A percentile compares a stretch with the other conserved stretches of the same genome.
phyloP scores from a whole-genome alignment of 768 basidiomycete species.

The Podaxis rugospora region DNA sequence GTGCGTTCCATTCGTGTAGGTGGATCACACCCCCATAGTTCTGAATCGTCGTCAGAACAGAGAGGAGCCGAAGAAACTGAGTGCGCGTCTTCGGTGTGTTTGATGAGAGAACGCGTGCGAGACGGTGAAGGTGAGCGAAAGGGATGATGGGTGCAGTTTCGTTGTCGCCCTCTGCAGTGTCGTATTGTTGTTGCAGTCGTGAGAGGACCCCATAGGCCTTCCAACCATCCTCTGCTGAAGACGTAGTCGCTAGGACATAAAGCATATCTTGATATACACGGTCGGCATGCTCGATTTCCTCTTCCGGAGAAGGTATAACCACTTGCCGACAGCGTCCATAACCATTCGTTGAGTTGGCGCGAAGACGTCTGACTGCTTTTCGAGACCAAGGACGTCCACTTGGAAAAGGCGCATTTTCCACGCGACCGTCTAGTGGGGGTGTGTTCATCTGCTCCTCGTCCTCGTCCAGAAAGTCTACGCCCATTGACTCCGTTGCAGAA shows the following conservation, averaged over 20 bases:
- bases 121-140: conserved; percentile 51
- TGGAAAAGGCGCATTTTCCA: not conserved
- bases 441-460: no score
- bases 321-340: not conserved
- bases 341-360: not conserved
- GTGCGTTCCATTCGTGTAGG: conserved; percentile 72
- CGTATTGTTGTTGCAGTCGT: conserved; percentile 19
- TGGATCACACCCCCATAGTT: conserved; percentile 49
- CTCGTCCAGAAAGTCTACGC: not conserved
- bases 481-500: not conserved
- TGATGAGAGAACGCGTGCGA: conserved; percentile 55
- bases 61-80: conserved; percentile 61
- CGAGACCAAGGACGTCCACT: conserved; percentile 9
- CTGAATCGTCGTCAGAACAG: conserved; percentile 58
- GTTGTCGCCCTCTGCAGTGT: conserved; percentile 16
- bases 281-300: not conserved
- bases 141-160: conserved; percentile 26
- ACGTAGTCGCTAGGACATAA: conserved; percentile 3
- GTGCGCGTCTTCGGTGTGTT: conserved; percentile 52
- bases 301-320: conserved; percentile 1
- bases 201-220: conserved; percentile 34
- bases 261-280: conserved; percentile 2
- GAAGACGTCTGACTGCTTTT: conserved; percentile 1
- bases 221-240: conserved; percentile 30
- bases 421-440: not conserved